Base-by-base conservation (phyloP, 495 filamentous ascomycete species). In the Trichocladium uniseriatum region DNA sequence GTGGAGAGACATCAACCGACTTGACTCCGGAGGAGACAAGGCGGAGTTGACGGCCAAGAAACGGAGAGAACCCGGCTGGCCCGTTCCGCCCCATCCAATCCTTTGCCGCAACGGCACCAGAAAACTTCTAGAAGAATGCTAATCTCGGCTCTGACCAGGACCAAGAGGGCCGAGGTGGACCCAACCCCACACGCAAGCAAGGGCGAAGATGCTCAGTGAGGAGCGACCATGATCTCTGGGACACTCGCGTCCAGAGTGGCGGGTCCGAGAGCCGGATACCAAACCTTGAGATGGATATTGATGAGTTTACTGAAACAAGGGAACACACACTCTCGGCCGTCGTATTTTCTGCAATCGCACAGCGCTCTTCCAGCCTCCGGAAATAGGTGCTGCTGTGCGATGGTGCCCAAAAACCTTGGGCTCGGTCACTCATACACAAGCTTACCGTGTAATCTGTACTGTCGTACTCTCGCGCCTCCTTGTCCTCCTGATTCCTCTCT, bases 361-460 rank as follows among this genome's bases (percentile, higher is more conserved):
- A 21, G 21, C 21, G 36, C 29, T 11, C 15, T 15, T 38, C 40
- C 50, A 40, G 44, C 46, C 19, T 14, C 47, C 50, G n/a, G 44
- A 61, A 61, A 56, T 59, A 54, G 56, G 36, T 59, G 48, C 59
- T 57, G 56, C 27, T 39, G 59, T 62, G 56, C 43, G 24, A 61
- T 47, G 48, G 32, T 46, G 14, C 38, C 27, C 39, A 44, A n/a
- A 36, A 51, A 41, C 13, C 31, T 31, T 15, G 29, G 29, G 9
- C 21, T 36, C 29, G 20, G 28, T 21, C 24, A 1, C 49, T 20
- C 35, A 3, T 14, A 32, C 31, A 11, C 13, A 10, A 32, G 31
- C 13, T 32, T 32, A 10, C 31, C 31, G 31, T 38, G 38, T 21
- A 41, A 27, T 3, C n/a, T n/a, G n/a, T n/a, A n/a, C n/a, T n/a